Base-by-base conservation (phyloP, 331 rosid genomes). In the Stylosanthes scabra region DNA sequence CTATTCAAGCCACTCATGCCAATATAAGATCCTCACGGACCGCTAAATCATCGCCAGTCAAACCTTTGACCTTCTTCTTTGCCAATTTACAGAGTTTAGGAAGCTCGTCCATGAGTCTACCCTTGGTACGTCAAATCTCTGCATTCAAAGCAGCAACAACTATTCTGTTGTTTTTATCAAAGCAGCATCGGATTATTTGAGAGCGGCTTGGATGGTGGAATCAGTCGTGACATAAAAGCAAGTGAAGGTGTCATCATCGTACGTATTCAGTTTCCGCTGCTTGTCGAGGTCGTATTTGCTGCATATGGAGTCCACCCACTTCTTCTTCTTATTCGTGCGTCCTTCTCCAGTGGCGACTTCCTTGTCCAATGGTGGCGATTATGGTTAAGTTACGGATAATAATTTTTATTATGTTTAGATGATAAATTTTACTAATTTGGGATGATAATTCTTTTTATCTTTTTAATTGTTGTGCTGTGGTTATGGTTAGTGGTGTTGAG, bases 21-120 rank as follows among this genome's bases (percentile, higher is more conserved):
- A 78, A 47, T 76, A 88, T 90, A 50, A 89, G 81, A 47, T 86
- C 95, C 12, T 66, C 66, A 37, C 96, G 91, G 52, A 82, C 13
- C 64, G 78, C 91, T 10, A 79, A 72, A 31, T 91, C 97, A 77
- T 91, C 97, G 54, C 46, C 78, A 3, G 97, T 72, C 7, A 89
- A 69, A 63, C 96, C 99, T 76, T 91, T 94, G 52, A 89, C 90
- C 94, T 92, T 90, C 80, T 86, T 92, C 13, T 63, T 63, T 1
- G 57, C 86, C 81, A 86, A 76, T 80, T 86, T 92, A 11, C 76
- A 72, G 9, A 92, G 85, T 75, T 90, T 90, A 4, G 90, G 91
- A 49, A 92, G 12, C 72, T 92, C 94, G 4, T 88, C 94, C 89
- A 85, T 87, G 50, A 90, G 76, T 25, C 91, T 85, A 20, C 88